phyloP scores from a whole-genome alignment of 2,329 filamentous ascomycete genomes.

The Alternaria consortialis region DNA sequence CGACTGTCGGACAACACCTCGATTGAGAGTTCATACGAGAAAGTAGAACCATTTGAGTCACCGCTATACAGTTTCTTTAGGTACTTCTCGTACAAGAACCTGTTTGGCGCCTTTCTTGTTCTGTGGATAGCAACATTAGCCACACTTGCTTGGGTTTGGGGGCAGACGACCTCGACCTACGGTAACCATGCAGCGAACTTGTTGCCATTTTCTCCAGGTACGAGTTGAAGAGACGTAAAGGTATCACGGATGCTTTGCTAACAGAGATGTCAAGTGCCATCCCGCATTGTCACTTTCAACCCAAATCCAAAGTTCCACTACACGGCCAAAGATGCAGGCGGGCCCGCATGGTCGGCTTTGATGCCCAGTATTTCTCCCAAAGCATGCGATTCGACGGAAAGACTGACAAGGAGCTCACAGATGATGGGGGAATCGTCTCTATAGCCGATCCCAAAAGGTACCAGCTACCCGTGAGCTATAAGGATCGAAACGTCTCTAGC shows the following conservation, averaged over 20 bases:
- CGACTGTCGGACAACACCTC: not conserved
- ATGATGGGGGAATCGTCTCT: conserved; percentile 11
- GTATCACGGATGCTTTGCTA: not conserved
- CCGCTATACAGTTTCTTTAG: not conserved
- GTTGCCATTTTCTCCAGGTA: conserved; percentile 11
- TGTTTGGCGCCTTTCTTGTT: conserved; percentile 2
- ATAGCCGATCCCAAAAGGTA: conserved; percentile 5
- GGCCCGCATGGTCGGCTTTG: conserved; percentile 6
- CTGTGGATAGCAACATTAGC: conserved; percentile 4
- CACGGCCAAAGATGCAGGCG: conserved; percentile 4
- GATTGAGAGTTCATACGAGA: not conserved
- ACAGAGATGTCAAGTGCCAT: conserved; percentile 6
- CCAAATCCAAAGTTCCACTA: conserved; percentile 9
- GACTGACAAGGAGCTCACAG: not conserved
- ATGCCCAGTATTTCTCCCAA: conserved; percentile 8
- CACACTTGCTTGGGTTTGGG: conserved; percentile 6
- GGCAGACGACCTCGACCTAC: not conserved
- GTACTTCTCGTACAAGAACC: not conserved
- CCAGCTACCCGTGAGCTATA: conserved; percentile 12
- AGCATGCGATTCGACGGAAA: too few relatives aligned
- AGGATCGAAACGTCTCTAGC: conserved; percentile 6
- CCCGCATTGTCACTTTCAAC: conserved; percentile 2
- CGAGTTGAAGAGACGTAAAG: not conserved
- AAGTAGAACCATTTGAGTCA: not conserved
- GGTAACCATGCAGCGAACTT: not conserved